phyloP scores from a whole-genome alignment of 1,139 yeast species.

The Suhomyces choctaworum region DNA sequence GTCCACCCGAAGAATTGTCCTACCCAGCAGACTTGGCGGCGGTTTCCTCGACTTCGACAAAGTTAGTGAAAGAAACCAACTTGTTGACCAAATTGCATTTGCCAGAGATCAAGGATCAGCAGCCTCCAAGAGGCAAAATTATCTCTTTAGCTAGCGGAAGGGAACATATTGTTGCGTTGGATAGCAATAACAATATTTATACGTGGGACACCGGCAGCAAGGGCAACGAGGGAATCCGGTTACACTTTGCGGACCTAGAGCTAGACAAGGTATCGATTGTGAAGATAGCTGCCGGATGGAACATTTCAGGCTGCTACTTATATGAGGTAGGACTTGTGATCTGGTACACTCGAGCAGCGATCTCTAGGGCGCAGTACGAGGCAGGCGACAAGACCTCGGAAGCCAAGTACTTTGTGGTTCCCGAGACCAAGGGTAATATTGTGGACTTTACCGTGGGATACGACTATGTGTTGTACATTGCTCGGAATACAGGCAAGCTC shows the following conservation, averaged over 20 bases:
- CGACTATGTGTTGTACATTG: conserved; percentile 51
- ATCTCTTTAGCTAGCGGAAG: conserved; percentile 64
- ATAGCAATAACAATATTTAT: conserved; percentile 51
- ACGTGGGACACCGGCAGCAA: conserved; percentile 61
- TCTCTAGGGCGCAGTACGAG: conserved; percentile 26
- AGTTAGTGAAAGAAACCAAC: conserved; percentile 26
- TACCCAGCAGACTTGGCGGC: conserved; percentile 13
- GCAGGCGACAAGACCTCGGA: conserved; percentile 19
- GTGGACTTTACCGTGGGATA: conserved; percentile 61
- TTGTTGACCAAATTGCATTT: conserved; percentile 31
- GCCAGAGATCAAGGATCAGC: conserved; percentile 18
- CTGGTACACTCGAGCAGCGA: conserved; percentile 53
- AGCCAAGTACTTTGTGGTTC: conserved; percentile 45
- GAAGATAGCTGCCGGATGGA: conserved; percentile 72
- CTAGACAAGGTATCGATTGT: conserved; percentile 22
- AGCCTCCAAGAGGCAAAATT: conserved; percentile 28
- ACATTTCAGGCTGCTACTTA: conserved; percentile 53
- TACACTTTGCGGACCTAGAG: conserved; percentile 38
- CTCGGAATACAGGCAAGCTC: conserved; percentile 42
- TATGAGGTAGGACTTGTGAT: conserved; percentile 55
- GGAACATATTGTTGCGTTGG: conserved; percentile 64
- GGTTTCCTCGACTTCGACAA: background rate
- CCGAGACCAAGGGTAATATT: conserved; percentile 40
- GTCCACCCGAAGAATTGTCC: conserved; percentile 10
- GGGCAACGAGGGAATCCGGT: conserved; percentile 45